phyloP scores from a whole-genome alignment of 768 basidiomycete genomes.

The Vararia minispora region DNA sequence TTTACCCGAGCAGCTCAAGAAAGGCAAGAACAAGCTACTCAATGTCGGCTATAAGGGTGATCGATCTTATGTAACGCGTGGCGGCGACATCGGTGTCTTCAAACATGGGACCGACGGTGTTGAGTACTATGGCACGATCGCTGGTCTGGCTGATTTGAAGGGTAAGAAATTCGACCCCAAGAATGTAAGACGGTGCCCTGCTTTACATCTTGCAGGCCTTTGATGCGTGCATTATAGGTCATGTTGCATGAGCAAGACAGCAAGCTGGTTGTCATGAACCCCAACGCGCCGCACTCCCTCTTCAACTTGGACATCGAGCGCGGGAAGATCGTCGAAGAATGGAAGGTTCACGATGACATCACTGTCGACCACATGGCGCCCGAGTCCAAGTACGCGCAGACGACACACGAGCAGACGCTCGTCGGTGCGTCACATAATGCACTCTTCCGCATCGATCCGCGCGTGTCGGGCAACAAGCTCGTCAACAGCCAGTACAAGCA shows the following conservation, averaged over 20 bases:
- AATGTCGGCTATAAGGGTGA: constrained; percentile 95
- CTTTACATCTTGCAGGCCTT: constrained; percentile 8
- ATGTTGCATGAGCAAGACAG: constrained; percentile 96
- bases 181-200: constrained; percentile 40
- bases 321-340: constrained; percentile 96
- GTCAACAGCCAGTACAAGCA: constrained; percentile 95
- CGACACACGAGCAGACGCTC: constrained; percentile 84
- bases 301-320: constrained; percentile 89
- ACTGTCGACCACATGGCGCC: constrained; percentile 85
- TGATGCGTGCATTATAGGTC: constrained; percentile 36
- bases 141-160: constrained; percentile 66
- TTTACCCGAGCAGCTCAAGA: constrained; percentile 24
- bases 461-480: constrained; percentile 83
- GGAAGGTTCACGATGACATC: constrained; percentile 91
- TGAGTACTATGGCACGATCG: constrained; percentile 82
- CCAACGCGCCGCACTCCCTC: constrained; percentile 66
- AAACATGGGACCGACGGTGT: constrained; percentile 61
- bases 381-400: constrained; percentile 90
- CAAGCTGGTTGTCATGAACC: constrained; percentile 90
- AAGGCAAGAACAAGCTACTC: constrained; percentile 77
- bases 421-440: constrained; percentile 92
- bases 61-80: constrained; percentile 86
- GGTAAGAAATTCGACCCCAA: constrained; percentile 79
- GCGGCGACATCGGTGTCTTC: constrained; percentile 88
- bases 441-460: constrained; percentile 95